Conservation (phyloP, 1,284 basidiomycete genomes). For the Ceratobasidium sp. region DNA sequence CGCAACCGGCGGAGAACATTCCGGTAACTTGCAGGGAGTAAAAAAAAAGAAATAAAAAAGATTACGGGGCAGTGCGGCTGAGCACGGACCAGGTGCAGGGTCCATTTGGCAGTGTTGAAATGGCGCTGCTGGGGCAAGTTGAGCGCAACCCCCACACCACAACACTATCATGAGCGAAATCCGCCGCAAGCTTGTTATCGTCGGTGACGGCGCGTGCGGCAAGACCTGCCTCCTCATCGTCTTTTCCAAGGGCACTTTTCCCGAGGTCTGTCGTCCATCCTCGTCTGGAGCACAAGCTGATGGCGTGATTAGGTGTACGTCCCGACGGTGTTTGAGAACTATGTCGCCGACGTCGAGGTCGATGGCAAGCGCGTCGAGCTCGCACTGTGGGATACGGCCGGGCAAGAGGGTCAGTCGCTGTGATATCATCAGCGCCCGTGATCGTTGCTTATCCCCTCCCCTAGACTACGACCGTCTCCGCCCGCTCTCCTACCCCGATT, state of each 20-base stretch:
- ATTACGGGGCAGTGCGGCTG: slow-evolving; percentile 18
- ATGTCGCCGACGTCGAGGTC: slow-evolving; percentile 72
- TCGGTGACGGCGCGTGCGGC: slow-evolving; percentile 86
- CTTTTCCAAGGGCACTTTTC: slow-evolving; percentile 93
- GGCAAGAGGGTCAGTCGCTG: slow-evolving; percentile 75
- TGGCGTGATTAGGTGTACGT: slow-evolving; percentile 78
- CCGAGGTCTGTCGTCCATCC: slow-evolving; percentile 71
- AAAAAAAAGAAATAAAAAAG: neutral
- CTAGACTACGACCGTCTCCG: slow-evolving; percentile 87
- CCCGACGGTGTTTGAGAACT: slow-evolving; percentile 93
- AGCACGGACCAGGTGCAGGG: slow-evolving; percentile 45
- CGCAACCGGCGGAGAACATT: neutral
- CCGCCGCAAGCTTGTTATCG: slow-evolving; percentile 83
- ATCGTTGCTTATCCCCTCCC: slow-evolving; percentile 8
- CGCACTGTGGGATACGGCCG: slow-evolving; percentile 96
- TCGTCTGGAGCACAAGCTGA: neutral
- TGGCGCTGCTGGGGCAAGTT: slow-evolving; percentile 31
- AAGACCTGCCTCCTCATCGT: slow-evolving; percentile 90
- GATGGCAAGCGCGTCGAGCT: slow-evolving; percentile 84
- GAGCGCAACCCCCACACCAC: slow-evolving; percentile 36
- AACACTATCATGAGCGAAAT: slow-evolving; percentile 68
- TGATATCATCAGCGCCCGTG: slow-evolving; percentile 43
- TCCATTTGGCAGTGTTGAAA: slow-evolving; percentile 43
- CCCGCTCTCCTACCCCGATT: slow-evolving; percentile 91
- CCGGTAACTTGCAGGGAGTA: neutral